These are phyloP conservation scores for Strobilomyces dryophilus DNA, from an alignment of 768 basidiomycete genomes.

Conservation along the genomic window DNA sequence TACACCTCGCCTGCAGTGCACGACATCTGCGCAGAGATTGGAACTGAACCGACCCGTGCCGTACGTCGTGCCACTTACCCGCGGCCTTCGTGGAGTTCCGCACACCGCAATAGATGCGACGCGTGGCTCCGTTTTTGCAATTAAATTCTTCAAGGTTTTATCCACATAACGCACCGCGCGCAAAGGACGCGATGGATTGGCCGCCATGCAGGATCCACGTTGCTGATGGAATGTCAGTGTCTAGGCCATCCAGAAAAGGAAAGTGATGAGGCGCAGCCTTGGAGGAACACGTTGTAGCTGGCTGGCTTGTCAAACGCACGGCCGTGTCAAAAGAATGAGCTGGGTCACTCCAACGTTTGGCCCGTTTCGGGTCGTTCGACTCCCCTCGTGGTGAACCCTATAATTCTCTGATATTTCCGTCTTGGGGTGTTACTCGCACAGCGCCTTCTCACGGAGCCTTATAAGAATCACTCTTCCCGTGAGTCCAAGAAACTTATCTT, in stretches of 20 bases:
- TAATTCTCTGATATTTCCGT: slow-evolving; percentile 15
- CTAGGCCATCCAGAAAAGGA: slow-evolving; percentile 23
- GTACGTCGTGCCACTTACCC: neutral
- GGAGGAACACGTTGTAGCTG: slow-evolving; percentile 22
- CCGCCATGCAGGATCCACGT: slow-evolving; percentile 23
- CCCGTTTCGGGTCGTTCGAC: slow-evolving; percentile 1
- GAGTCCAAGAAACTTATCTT: slow-evolving; percentile 14
- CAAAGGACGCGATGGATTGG: slow-evolving; percentile 3
- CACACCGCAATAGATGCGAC: slow-evolving; percentile 9
- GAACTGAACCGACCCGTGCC: slow-evolving; percentile 2
- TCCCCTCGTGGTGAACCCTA: slow-evolving; percentile 20
- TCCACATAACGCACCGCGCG: neutral
- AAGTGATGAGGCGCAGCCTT: slow-evolving; percentile 20
- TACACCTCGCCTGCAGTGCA: slow-evolving; percentile 24
- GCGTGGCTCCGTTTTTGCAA: slow-evolving; percentile 4
- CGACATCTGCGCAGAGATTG: slow-evolving; percentile 14
- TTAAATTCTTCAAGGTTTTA: neutral
- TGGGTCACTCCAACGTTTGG: slow-evolving; percentile 3
- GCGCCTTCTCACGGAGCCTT: slow-evolving; percentile 25
- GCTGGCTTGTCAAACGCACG: slow-evolving; percentile 9
- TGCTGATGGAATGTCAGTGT: slow-evolving; percentile 1
- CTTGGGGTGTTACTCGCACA: slow-evolving; percentile 13
- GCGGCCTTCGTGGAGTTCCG: slow-evolving; percentile 15
- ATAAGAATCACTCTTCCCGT: slow-evolving; percentile 22
- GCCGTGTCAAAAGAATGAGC: slow-evolving; percentile 9